Percentiles rank a stretch among this genome's conserved stretches.
These are phyloP conservation scores for Glycine tomentella DNA, from an alignment of 306 rosid species.

Conservation along the genomic window DNA sequence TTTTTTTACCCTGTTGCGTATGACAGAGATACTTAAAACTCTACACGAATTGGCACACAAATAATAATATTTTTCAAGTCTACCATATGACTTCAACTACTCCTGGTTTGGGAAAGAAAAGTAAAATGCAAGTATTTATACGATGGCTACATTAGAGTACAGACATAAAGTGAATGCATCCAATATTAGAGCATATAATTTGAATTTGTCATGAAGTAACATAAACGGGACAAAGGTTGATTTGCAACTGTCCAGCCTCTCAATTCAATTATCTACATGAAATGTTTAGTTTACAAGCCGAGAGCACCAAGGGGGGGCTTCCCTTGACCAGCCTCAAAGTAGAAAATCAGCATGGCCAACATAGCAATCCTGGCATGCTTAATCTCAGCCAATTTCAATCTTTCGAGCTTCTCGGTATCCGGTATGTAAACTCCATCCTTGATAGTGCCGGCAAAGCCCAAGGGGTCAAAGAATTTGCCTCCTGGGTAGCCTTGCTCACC, in stretches of 20 bases:
- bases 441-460: slow-evolving; percentile 71
- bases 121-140: slow-evolving; percentile 25
- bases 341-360: slow-evolving; percentile 95
- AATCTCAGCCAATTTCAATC: slow-evolving; percentile 92
- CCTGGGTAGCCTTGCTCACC: slow-evolving; percentile 98
- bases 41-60: background rate
- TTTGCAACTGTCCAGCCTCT: slow-evolving; percentile 49
- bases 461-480: slow-evolving; percentile 93
- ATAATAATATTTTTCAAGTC: slow-evolving; percentile 6
- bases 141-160: slow-evolving; percentile 26
- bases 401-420: slow-evolving; percentile 77
- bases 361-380: slow-evolving; percentile 95
- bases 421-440: slow-evolving; percentile 76
- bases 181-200: slow-evolving; percentile 36
- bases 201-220: background rate
- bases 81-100: slow-evolving; percentile 31
- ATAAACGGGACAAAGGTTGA: background rate
- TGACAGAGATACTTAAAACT: background rate
- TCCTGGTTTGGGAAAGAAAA: slow-evolving; percentile 8
- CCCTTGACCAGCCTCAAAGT: slow-evolving; percentile 99
- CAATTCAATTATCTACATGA: slow-evolving; percentile 65
- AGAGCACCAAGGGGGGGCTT: slow-evolving; percentile 98
- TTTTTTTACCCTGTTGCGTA: background rate
- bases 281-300: slow-evolving; percentile 71
- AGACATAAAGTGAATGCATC: slow-evolving; percentile 41